Percentiles rank a stretch among this genome's conserved stretches.
phyloP scores from a whole-genome alignment of 192 early-diverging fungal genomes.

The Linnemannia exigua region DNA sequence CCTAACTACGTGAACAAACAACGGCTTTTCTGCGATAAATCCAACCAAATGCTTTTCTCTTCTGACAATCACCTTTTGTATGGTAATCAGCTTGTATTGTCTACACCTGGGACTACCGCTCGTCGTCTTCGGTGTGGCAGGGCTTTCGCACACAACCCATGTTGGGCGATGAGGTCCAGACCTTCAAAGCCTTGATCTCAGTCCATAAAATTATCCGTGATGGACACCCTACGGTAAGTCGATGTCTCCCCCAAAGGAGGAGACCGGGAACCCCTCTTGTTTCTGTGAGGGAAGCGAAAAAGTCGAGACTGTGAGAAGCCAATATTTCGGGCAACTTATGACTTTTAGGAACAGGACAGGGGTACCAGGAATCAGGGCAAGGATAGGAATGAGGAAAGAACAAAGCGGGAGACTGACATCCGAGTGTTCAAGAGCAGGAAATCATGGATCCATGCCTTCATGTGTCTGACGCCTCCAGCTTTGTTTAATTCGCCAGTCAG shows the following conservation, averaged over 20 bases:
- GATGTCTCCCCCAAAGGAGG: background rate
- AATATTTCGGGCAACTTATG: background rate
- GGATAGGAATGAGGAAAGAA: background rate
- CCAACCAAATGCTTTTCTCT: background rate
- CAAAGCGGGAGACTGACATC: background rate
- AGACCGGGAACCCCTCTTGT: background rate
- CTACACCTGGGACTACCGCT: conserved; percentile 95
- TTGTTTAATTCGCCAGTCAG: background rate
- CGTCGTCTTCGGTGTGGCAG: conserved; percentile 87
- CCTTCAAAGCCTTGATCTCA: conserved; percentile 95
- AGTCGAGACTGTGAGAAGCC: background rate
- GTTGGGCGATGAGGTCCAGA: conserved; percentile 93
- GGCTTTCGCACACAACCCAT: conserved; percentile 91
- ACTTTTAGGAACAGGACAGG: background rate
- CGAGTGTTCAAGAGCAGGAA: background rate
- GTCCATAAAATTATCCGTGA: conserved; percentile 96
- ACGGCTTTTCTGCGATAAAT: background rate
- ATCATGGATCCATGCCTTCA: background rate
- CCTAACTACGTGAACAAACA: background rate
- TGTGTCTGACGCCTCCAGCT: background rate
- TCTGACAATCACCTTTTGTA: background rate
- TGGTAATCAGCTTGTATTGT: conserved; percentile 79
- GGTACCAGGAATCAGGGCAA: background rate
- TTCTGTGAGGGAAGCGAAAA: background rate
- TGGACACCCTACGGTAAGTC: conserved; percentile 85